Base-by-base conservation (phyloP, 768 basidiomycete species). In the Galerina sulciceps region DNA sequence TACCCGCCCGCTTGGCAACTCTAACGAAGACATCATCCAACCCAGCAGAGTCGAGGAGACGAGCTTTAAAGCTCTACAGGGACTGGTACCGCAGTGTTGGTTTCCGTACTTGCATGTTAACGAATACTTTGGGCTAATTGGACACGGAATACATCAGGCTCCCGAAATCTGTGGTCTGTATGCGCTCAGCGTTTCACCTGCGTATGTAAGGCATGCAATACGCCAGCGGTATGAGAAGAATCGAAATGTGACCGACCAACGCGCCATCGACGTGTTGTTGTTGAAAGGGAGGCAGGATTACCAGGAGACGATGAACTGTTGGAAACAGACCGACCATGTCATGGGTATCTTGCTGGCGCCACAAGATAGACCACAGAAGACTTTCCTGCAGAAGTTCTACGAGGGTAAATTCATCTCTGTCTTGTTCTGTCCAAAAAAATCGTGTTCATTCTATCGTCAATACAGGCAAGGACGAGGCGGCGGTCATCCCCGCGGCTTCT, bases 231-330 rank as follows among this genome's bases (percentile, higher is more conserved):
- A 96, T 64, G 96, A 99, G 73, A 80, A 82, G 61, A 91, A 96
- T 79, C 84, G 89, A 53, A 79, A 90, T 66, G 86, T 97, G 38
- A 85, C 88, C 44, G 93, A 99, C 76, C 76, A 84, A 23, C 85
- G 87, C 55, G 86, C 90, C 20, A 86, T 99, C 70, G 94, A 99
- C 71, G 77, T 96, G 44, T 80, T 98, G 65, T 69, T 97, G 40
- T 82, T 90, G 69, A 98, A 98, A 80, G 81, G 85, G 52, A 80
- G 86, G 62, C 90, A 87, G 76, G 94, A 98, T 65, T 93, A 87
- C 69, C 96, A 99, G 80, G 96, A 98, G 81, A 89, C 90, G 52
- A 80, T 97, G 81, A 98, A 98, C 70, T 85, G 84, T 66, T 98
- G 95, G 95, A 95, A 95, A 69, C 90, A 92, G 78, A 83, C 80